Evolutionary conservation across 225 moss, liverwort and hornwort species (phyloP).

Genomic region (Climacium dendroides): DNA sequence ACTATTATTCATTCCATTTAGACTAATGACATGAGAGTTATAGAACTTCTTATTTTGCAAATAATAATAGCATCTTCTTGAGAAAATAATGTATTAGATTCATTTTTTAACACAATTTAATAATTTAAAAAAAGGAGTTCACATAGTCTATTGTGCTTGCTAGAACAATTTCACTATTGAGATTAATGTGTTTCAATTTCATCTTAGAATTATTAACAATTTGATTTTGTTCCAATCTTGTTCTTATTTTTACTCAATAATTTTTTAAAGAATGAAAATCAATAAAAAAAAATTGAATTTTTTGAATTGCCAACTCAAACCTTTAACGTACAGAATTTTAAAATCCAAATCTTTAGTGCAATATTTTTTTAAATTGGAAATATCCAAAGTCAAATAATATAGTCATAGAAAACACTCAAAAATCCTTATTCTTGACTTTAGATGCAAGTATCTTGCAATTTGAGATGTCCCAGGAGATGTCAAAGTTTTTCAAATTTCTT

Average conservation of each 20-base stretch:
- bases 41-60: background rate
- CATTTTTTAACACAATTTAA: too few relatives aligned
- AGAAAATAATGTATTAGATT: background rate
- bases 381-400: background rate
- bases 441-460: background rate
- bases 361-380: background rate
- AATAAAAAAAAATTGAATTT: too few relatives aligned
- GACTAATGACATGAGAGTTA: background rate
- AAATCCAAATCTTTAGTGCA: background rate
- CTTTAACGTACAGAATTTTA: background rate
- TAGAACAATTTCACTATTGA: background rate
- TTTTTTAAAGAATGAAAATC: background rate
- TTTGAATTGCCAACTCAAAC: background rate
- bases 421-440: background rate
- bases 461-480: accelerated
- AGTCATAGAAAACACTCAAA: accelerated
- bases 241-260: background rate
- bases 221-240: too few relatives aligned
- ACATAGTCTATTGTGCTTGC: accelerated
- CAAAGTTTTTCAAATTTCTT: background rate
- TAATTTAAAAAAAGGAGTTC: accelerated
- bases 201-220: background rate
- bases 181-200: background rate
- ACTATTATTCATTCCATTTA: background rate
- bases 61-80: background rate